These are phyloP conservation scores for Alternaria conjuncta DNA, from an alignment of 2,329 filamentous ascomycete genomes.

Conservation along the genomic window DNA sequence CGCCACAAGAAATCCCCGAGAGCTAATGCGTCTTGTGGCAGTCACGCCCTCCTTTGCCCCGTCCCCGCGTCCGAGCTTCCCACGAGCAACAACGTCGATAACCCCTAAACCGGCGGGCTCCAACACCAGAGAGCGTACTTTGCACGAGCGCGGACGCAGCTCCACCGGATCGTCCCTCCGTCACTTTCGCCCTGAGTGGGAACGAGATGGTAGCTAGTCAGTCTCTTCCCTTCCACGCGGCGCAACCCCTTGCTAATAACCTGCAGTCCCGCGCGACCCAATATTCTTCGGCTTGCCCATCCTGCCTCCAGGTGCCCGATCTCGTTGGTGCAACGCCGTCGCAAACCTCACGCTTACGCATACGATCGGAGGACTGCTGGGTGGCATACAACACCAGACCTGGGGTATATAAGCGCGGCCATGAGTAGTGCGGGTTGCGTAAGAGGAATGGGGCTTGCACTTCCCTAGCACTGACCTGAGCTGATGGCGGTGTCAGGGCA, in stretches of 20 bases:
- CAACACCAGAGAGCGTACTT: too few relatives aligned
- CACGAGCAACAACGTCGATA: too few relatives aligned
- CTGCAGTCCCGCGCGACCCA: background rate
- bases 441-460: background rate
- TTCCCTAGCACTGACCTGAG: background rate
- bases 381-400: background rate
- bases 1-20: too few relatives aligned
- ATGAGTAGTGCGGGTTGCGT: too few relatives aligned
- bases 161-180: background rate
- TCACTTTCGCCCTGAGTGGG: background rate
- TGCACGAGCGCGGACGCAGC: background rate
- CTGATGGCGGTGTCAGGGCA: background rate
- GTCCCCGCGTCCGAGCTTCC: accelerated
- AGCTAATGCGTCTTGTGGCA: too few relatives aligned
- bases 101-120: too few relatives aligned
- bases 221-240: too few relatives aligned
- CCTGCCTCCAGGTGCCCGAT: background rate
- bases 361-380: background rate
- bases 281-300: background rate
- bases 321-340: background rate
- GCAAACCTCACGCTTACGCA: background rate
- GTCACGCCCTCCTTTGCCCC: too few relatives aligned
- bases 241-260: background rate
- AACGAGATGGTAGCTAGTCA: too few relatives aligned
- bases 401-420: background rate